Base-by-base conservation (phyloP, 2,329 filamentous ascomycete species). In the Ophiostoma australiae region DNA sequence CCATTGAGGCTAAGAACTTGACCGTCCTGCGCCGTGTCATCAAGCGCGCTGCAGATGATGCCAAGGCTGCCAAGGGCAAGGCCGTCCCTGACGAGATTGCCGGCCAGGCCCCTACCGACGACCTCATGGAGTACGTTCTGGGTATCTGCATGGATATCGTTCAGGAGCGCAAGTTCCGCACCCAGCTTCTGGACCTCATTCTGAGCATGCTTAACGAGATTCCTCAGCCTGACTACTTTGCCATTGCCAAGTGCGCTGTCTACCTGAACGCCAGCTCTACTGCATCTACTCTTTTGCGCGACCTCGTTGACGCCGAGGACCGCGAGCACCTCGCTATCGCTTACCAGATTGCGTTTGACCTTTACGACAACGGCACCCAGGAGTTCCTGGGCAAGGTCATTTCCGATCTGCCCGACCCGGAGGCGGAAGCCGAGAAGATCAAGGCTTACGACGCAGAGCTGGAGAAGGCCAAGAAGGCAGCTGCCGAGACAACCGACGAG, bases 351-450 rank as follows among this genome's bases (percentile, higher is more conserved):
- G 95, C 94, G 1, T 99, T 99, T 77, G 95, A 99, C 77, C 85
- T 99, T 6, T 98, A 97, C 80, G 95, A 99, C 81, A 99, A 99
- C 78, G 95, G 95, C 75, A 98, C 95, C 0, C 95, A 99, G 77
- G 95, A 98, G 78, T 99, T 99, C 76, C 81, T 99, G 33, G 89
- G 90, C 75, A 97, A 95, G 81, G 92, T 99, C 65, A 90, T 94
- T 77, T 88, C 91, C 72, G 89, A 92, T 66, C 83, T 98, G 41
- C 92, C 93, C 0, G 84, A 86, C 23, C 82, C 85, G 70, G 77
- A 77, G 75, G 73, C 80, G 15, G 80, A 71, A 73, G 80, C 17
- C 80, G 82, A 72, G 27, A 67, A 41, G 67, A 33, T 33, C 23
- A 44, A 44, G 39, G 33, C 52, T 10, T 55, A 61, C 33, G 52